Conservation (phyloP, 2,329 filamentous ascomycete species). For the Gnomoniopsis smithogilvyi region DNA sequence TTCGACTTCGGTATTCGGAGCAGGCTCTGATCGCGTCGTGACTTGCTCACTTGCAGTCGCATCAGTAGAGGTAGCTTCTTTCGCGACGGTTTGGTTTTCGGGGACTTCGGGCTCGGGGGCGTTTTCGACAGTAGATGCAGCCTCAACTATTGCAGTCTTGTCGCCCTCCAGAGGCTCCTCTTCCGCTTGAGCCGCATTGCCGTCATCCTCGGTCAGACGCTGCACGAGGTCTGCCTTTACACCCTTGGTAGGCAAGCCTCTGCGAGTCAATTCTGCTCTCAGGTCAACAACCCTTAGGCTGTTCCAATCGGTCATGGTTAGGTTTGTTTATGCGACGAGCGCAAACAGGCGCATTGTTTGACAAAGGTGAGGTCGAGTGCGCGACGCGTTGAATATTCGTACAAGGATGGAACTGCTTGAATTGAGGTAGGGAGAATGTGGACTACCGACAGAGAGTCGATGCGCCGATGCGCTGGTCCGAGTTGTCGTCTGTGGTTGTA, state of each 20-base stretch:
- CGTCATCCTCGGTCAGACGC: conserved; percentile 42
- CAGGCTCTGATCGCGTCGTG: not conserved
- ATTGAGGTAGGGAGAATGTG: not conserved
- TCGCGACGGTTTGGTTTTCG: conserved; percentile 7
- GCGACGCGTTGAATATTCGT: not conserved
- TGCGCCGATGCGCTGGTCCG: not conserved
- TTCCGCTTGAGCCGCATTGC: conserved; percentile 16
- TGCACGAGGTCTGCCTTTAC: conserved; percentile 71
- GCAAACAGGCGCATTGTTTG: conserved; percentile 9
- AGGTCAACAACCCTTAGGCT: conserved; percentile 72
- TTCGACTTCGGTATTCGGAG: not conserved
- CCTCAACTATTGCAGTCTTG: conserved; percentile 20
- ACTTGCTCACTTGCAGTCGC: conserved; percentile 5
- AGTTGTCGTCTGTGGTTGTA: not conserved
- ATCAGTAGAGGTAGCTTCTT: not conserved
- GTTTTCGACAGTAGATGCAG: conserved; percentile 1
- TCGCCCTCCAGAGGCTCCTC: conserved; percentile 12
- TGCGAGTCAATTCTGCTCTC: conserved; percentile 69
- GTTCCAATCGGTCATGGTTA: conserved; percentile 48
- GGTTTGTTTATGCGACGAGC: conserved; percentile 1
- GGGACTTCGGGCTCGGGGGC: conserved; percentile 17
- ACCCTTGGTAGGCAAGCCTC: conserved; percentile 66
- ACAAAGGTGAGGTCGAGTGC: not conserved
- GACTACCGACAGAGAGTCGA: not conserved
- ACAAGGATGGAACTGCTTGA: not conserved